A percentile compares a stretch with the other conserved stretches of the same genome.
phyloP scores from a whole-genome alignment of 2,329 filamentous ascomycete species.

The Diaporthe sp. region DNA sequence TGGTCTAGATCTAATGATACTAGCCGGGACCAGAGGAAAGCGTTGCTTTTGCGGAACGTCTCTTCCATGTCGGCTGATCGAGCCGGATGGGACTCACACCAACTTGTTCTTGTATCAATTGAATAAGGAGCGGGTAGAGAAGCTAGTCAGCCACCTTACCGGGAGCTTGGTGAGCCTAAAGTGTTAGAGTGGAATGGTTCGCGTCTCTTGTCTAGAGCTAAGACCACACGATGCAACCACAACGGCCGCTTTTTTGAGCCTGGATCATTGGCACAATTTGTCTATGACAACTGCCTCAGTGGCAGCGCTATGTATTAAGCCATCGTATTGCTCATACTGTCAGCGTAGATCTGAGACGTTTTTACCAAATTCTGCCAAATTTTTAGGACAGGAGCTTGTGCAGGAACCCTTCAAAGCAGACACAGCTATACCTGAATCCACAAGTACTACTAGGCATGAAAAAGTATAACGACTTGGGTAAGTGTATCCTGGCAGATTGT shows the following conservation, averaged over 20 bases:
- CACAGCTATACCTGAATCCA: background rate
- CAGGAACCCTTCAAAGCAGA: background rate
- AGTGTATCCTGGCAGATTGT: background rate
- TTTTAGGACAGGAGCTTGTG: too few species aligned
- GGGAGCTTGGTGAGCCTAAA: constrained; percentile 6
- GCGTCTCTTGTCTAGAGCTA: background rate
- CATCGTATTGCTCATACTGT: background rate
- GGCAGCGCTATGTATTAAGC: background rate
- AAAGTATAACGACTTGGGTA: background rate
- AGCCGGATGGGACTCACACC: constrained; percentile 26
- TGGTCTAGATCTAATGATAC: background rate
- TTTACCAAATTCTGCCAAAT: background rate
- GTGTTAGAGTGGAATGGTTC: background rate
- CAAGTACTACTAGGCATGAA: background rate
- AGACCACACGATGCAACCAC: constrained; percentile 11
- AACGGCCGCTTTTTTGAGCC: background rate
- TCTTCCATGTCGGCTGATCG: background rate
- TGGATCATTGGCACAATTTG: background rate
- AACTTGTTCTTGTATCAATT: background rate
- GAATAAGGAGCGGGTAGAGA: background rate
- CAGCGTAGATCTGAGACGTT: background rate
- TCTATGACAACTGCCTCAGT: background rate
- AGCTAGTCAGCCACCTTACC: constrained; percentile 9
- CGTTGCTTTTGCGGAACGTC: background rate
- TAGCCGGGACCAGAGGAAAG: too few species aligned